These are phyloP conservation scores for Microglena sp. DNA, from an alignment of 139 green algal genomes.

Conservation along the genomic window DNA sequence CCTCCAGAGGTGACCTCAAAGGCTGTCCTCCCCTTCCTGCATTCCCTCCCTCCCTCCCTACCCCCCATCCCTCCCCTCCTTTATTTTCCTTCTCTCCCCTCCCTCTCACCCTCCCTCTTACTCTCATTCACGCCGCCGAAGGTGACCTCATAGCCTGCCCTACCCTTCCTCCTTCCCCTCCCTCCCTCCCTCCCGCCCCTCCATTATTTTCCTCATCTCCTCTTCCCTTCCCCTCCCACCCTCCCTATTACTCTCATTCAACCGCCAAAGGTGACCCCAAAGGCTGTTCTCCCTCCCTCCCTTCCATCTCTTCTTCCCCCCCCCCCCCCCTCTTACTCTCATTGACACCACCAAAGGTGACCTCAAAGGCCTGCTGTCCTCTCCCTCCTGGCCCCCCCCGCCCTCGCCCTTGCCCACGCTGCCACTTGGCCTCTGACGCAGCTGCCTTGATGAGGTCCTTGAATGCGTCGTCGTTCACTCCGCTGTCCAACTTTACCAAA, in stretches of 20 bases:
- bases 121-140: too few species aligned
- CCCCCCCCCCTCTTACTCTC: too few species aligned
- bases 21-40: background rate
- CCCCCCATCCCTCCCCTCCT: too few species aligned
- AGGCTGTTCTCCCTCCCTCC: background rate
- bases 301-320: background rate
- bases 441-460: slow-evolving; percentile 38
- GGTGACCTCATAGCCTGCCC: background rate
- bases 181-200: too few species aligned
- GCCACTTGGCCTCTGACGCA: slow-evolving; percentile 13
- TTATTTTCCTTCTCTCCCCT: too few species aligned
- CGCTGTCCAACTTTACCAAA: slow-evolving; percentile 4
- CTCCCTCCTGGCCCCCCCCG: slow-evolving; percentile 3
- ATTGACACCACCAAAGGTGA: slow-evolving; percentile 8
- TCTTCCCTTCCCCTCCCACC: too few species aligned
- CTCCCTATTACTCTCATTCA: too few species aligned
- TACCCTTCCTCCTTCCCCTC: background rate
- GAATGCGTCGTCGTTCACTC: slow-evolving; percentile 29
- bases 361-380: background rate
- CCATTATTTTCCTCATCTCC: too few species aligned
- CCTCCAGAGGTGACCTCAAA: slow-evolving; percentile 5
- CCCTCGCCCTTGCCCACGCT: slow-evolving; percentile 3
- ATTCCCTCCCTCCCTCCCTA: background rate
- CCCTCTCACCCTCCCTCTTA: too few species aligned
- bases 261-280: slow-evolving; percentile 4